A percentile compares a stretch with the other conserved stretches of the same genome.
phyloP scores from a whole-genome alignment of 768 basidiomycete genomes.

The Pulveroboletus sp. region DNA sequence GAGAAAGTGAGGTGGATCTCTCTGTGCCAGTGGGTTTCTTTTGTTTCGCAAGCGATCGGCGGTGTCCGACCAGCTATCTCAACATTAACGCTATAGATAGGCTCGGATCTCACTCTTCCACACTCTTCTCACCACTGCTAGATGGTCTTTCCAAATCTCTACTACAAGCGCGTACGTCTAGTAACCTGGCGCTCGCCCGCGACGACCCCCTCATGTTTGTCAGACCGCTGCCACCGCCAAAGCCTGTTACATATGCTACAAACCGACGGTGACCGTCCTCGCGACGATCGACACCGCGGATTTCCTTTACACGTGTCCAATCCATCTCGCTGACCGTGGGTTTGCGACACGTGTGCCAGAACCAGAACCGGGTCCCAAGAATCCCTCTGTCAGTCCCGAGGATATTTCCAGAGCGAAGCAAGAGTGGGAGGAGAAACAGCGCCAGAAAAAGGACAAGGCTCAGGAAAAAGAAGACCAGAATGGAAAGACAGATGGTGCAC shows the following conservation, averaged over 20 bases:
- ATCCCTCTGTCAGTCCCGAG: constrained; percentile 47
- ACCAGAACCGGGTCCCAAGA: constrained; percentile 38
- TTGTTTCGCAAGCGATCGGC: neutral
- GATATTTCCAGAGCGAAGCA: constrained; percentile 76
- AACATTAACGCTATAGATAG: too few species aligned
- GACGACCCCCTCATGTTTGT: neutral
- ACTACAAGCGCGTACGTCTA: constrained; percentile 80
- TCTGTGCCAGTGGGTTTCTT: neutral
- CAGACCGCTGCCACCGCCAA: constrained; percentile 78
- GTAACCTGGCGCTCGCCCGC: too few species aligned
- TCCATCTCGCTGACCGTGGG: constrained; percentile 76
- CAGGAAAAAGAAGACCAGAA: constrained; percentile 27
- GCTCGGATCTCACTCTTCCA: too few species aligned
- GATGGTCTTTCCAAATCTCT: constrained; percentile 81
- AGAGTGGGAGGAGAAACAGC: constrained; percentile 79
- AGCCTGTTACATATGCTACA: constrained; percentile 76
- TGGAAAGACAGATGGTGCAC: constrained; percentile 22
- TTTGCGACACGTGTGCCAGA: constrained; percentile 60
- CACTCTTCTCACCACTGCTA: too few species aligned
- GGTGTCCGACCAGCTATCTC: neutral
- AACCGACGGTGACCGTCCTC: constrained; percentile 79
- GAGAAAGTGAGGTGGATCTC: constrained; percentile 5
- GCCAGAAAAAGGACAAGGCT: constrained; percentile 49
- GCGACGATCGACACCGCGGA: constrained; percentile 81
- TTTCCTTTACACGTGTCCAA: constrained; percentile 81